Conservation (phyloP, 1,284 basidiomycete species). For the Vanrija sp. region DNA sequence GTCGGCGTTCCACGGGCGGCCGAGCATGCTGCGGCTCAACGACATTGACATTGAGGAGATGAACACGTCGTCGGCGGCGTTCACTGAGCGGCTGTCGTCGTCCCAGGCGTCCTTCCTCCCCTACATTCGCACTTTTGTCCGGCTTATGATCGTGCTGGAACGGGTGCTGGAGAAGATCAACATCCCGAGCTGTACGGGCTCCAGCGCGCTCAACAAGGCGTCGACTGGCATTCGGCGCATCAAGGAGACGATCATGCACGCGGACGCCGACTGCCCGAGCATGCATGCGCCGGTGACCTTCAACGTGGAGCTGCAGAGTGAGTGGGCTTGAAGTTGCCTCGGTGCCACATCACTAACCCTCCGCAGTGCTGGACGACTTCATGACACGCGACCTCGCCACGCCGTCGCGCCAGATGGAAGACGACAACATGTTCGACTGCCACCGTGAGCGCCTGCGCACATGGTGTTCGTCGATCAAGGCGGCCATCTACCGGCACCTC, state of each 20-base stretch:
- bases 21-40: not conserved
- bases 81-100: not conserved
- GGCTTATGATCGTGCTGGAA: constrained; percentile 1
- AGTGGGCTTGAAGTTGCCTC: too few relatives aligned
- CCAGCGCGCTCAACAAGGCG: not conserved
- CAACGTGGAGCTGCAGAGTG: not conserved
- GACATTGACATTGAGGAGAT: constrained; percentile 2
- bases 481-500: constrained; percentile 2
- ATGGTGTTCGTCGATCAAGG: not conserved
- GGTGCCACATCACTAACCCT: not conserved
- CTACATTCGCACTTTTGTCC: not conserved
- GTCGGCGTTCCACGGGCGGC: constrained; percentile 1
- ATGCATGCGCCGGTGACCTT: not conserved
- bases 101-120: not conserved
- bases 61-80: not conserved
- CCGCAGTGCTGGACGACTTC: too few relatives aligned
- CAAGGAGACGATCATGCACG: not conserved
- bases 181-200: constrained; percentile 2
- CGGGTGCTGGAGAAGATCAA: constrained; percentile 3
- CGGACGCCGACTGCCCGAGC: not conserved
- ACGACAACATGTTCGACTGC: constrained; percentile 5
- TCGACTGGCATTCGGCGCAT: not conserved
- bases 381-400: too few relatives aligned
- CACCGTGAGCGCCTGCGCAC: constrained; percentile 5
- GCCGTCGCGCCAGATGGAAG: not conserved